A percentile compares a stretch with the other conserved stretches of the same genome.
phyloP scores from a whole-genome alignment of 169 alveolate genomes.

The Eimeria praecox region DNA sequence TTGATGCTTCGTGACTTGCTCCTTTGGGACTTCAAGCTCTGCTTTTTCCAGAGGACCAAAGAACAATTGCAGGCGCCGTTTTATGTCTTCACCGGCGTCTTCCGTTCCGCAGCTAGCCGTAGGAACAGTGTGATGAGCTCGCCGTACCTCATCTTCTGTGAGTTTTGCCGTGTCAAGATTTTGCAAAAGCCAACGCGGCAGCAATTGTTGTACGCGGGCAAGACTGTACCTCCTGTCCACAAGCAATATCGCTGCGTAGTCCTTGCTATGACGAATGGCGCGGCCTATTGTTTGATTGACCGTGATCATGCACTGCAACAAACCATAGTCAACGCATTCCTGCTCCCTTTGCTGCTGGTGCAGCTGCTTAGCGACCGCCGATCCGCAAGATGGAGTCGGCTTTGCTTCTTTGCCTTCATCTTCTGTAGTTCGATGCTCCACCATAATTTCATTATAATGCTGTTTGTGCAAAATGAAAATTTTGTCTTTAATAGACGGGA shows the following conservation, averaged over 20 bases:
- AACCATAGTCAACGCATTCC: conserved; percentile 46
- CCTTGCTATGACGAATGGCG: conserved; percentile 97
- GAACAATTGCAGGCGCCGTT: neutral
- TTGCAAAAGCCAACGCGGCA: conserved; percentile 86
- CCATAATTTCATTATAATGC: conserved; percentile 13
- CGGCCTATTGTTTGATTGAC: conserved; percentile 98
- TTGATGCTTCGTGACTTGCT: neutral
- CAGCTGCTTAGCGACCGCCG: neutral
- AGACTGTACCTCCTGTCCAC: conserved; percentile 93
- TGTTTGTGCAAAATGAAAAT: conserved; percentile 37
- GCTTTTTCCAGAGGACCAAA: conserved; percentile 35
- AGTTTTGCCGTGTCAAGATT: conserved; percentile 42
- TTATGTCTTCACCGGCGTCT: neutral
- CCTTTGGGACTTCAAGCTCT: neutral
- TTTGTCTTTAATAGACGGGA: conserved; percentile 86
- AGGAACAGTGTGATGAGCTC: neutral
- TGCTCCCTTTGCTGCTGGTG: conserved; percentile 39
- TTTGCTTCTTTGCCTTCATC: neutral
- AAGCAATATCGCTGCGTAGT: conserved; percentile 95
- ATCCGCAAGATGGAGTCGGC: neutral
- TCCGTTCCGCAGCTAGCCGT: neutral
- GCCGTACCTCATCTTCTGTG: neutral
- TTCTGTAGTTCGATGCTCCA: neutral
- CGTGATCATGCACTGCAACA: conserved; percentile 93
- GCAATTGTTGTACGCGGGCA: conserved; percentile 74